These are phyloP conservation scores for Dendrobium chrysotoxum DNA, from an alignment of 106 monocot genomes.

Conservation along the genomic window DNA sequence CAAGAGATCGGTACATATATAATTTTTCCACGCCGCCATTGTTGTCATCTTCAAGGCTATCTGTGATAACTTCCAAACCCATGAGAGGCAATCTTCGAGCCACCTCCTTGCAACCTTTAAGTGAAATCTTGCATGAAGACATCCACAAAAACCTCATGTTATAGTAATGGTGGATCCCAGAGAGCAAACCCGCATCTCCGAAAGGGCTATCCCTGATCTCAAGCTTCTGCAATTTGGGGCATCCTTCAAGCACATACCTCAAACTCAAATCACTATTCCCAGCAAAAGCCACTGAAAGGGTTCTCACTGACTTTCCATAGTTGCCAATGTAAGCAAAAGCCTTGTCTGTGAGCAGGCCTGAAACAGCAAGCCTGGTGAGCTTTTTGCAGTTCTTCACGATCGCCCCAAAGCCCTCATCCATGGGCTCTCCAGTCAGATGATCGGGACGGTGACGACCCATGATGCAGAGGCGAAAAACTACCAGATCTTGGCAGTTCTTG, in stretches of 20 bases:
- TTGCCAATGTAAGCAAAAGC: constrained; percentile 77
- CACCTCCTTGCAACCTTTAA: constrained; percentile 66
- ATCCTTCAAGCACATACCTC: constrained; percentile 73
- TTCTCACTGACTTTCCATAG: constrained; percentile 67
- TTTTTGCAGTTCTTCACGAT: constrained; percentile 90
- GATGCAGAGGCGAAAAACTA: constrained; percentile 78
- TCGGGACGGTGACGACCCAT: constrained; percentile 72
- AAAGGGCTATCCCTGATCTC: constrained; percentile 87
- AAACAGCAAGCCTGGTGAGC: constrained; percentile 72
- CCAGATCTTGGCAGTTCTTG: constrained; percentile 64
- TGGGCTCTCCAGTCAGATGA: constrained; percentile 53
- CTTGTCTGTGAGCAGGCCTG: constrained; percentile 75
- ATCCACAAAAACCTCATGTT: constrained; percentile 97
- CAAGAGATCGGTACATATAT: constrained; percentile 80
- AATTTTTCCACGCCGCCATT: constrained; percentile 38
- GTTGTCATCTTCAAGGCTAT: constrained; percentile 19
- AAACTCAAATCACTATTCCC: constrained; percentile 59
- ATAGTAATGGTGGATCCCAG: constrained; percentile 69
- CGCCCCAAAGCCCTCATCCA: constrained; percentile 91
- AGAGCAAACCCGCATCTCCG: constrained; percentile 55
- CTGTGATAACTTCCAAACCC: constrained; percentile 66
- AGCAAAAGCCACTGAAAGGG: constrained; percentile 81
- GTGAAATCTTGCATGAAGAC: constrained; percentile 61
- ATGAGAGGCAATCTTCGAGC: constrained; percentile 45
- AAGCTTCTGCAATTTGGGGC: constrained; percentile 66